A percentile compares a stretch with the other conserved stretches of the same genome.
Conservation (phyloP, 345 rosid species). For the Dimocarpus longan region DNA sequence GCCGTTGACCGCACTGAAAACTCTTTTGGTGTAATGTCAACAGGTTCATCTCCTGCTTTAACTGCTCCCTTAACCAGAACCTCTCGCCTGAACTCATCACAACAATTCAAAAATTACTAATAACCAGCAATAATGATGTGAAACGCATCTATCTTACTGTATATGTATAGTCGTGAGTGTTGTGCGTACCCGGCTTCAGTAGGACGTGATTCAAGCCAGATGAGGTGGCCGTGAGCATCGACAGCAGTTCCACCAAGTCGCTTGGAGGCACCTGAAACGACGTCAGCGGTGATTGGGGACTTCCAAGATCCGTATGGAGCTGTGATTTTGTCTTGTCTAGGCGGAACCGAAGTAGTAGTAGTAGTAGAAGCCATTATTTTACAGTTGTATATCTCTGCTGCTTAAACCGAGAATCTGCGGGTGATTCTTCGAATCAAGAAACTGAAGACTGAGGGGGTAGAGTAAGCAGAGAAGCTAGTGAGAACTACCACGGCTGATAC, state of each 20-base stretch:
- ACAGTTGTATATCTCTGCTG: not conserved
- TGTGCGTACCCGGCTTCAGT: slow-evolving; percentile 65
- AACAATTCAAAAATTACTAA: not conserved
- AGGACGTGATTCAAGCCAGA: slow-evolving; percentile 91
- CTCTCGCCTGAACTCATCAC: slow-evolving; percentile 46
- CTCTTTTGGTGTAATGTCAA: slow-evolving; percentile 78
- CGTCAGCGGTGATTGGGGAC: slow-evolving; percentile 87
- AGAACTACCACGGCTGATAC: slow-evolving; percentile 28
- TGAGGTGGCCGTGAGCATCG: slow-evolving; percentile 66
- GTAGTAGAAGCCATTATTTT: slow-evolving; percentile 52
- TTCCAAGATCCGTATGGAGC: slow-evolving; percentile 96
- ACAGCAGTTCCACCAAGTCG: slow-evolving; percentile 75
- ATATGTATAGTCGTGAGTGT: not conserved
- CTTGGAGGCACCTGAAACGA: slow-evolving; percentile 81
- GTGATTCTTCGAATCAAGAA: not conserved
- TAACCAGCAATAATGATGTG: too few species aligned
- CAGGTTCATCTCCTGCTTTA: slow-evolving; percentile 53
- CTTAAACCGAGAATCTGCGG: slow-evolving; percentile 11
- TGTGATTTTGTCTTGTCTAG: slow-evolving; percentile 31
- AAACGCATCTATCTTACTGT: too few species aligned
- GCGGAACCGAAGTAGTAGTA: slow-evolving; percentile 2
- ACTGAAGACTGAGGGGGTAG: slow-evolving; percentile 11
- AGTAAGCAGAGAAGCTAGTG: slow-evolving; percentile 32
- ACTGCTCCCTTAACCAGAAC: slow-evolving; percentile 72
- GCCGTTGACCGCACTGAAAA: slow-evolving; percentile 73